Evolutionary conservation across 1,139 yeast species (phyloP), one percentile per base, ranked within the genome.

Genomic region (Pichia sp.): DNA sequence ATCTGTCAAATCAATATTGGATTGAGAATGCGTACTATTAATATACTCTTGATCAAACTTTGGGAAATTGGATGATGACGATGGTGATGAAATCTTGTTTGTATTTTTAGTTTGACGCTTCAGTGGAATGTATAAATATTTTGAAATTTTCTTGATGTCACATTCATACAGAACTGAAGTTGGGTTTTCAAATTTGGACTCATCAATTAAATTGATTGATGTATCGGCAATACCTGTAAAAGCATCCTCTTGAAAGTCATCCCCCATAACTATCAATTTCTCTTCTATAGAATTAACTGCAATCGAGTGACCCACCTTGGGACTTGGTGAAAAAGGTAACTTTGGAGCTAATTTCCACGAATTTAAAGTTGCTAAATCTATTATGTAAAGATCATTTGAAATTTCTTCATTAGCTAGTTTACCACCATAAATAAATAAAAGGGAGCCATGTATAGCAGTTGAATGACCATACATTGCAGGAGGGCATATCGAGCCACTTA

Each of bases 281-380:
- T 84, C 77, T 47, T 73, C 75, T 38, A 68, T 74, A 39, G 84
- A 66, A 44, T 73, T 69, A 44, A 81, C 76, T 2, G 96, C 80
- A 68, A 91, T 69, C 9, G 96, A 78, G 61, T 91, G 98, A n/a
- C 98, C 98, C 48, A 94, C 84, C 52, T 96, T 76, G 17, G 94
- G 79, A 35, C 89, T 83, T 4, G 97, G 96, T 44, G 61, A 55
- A 23, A 52, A 54, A 20, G 63, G 63, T 26, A 69, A 67, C 22
- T 55, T 48, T 9, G 67, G 58, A 12, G 77, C 72, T 4, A 65
- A 50, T 12, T 70, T 68, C 46, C 66, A 66, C 21, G 73, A 70
- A 36, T 77, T 77, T 38, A 74, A 69, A 14, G 84, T 74, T 42
- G 78, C 70, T 52, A 91, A 67, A 56, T 86, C 88, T 52, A 91